These are phyloP conservation scores for Auriscalpium orientale DNA, from an alignment of 768 basidiomycete genomes.

Conservation along the genomic window DNA sequence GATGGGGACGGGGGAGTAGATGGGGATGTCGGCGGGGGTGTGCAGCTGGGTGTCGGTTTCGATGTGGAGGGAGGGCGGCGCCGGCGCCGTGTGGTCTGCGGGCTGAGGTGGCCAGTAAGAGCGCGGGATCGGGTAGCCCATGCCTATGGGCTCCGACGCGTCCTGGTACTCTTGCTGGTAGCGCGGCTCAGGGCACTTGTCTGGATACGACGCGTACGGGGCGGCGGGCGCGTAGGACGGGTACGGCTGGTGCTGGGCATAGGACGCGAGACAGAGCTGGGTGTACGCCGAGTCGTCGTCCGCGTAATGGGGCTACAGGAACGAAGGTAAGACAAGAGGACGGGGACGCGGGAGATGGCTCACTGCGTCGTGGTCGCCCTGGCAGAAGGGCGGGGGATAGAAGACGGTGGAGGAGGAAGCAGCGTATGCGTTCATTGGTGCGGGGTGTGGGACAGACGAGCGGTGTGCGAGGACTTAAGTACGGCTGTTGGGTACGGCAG, in stretches of 20 bases:
- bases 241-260: too few species aligned
- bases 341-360: too few species aligned
- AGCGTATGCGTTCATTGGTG: too few species aligned
- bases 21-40: background rate
- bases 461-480: background rate
- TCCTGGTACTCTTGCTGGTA: too few species aligned
- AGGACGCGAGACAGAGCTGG: too few species aligned
- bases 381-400: background rate
- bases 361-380: background rate
- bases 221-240: too few species aligned
- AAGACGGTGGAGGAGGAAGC: background rate
- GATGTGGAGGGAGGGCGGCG: background rate
- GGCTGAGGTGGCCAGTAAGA: background rate
- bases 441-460: background rate
- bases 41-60: background rate
- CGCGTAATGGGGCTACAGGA: too few species aligned
- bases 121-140: background rate
- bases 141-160: too few species aligned
- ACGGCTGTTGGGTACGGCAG: background rate
- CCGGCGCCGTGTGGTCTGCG: background rate
- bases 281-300: too few species aligned
- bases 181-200: too few species aligned
- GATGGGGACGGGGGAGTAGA: constrained; percentile 14
- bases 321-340: too few species aligned
- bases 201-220: too few species aligned